Conservation (phyloP, 75 land plant species). For the Ceratopteris richardii region DNA sequence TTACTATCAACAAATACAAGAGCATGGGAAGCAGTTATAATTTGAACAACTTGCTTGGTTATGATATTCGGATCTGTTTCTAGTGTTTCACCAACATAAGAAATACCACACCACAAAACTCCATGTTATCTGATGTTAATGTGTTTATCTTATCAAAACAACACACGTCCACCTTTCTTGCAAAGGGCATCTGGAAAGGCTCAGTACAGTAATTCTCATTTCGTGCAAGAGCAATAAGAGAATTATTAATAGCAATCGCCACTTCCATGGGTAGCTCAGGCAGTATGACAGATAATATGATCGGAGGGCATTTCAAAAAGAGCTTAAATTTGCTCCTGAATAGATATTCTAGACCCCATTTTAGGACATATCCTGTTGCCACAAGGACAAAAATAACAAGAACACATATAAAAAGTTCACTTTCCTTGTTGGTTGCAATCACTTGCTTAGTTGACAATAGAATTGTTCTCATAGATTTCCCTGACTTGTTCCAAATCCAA, state of each 20-base stretch:
- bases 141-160: constrained; percentile 99
- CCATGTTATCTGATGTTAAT: constrained; percentile 98
- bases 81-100: constrained; percentile 29
- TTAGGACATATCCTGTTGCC: constrained; percentile 97
- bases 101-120: constrained; percentile 80
- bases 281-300: constrained; percentile 94
- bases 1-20: constrained; percentile 93
- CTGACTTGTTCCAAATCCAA: constrained; percentile 98
- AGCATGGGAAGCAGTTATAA: constrained; percentile 89
- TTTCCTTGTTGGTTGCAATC: constrained; percentile 98
- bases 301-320: constrained; percentile 87
- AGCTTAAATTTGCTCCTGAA: constrained; percentile 95
- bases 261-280: constrained; percentile 98
- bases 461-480: constrained; percentile 97
- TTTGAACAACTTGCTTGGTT: constrained; percentile 43
- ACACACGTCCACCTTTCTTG: constrained; percentile 98
- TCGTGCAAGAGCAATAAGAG: constrained; percentile 83
- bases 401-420: constrained; percentile 92
- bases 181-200: constrained; percentile 96
- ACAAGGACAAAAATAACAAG: constrained; percentile 87
- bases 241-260: constrained; percentile 96
- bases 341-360: constrained; percentile 95
- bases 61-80: constrained; percentile 65
- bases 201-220: constrained; percentile 95
- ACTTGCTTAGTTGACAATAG: constrained; percentile 98